Conservation (phyloP, 768 basidiomycete genomes). For the Gautieria morchelliformis region DNA sequence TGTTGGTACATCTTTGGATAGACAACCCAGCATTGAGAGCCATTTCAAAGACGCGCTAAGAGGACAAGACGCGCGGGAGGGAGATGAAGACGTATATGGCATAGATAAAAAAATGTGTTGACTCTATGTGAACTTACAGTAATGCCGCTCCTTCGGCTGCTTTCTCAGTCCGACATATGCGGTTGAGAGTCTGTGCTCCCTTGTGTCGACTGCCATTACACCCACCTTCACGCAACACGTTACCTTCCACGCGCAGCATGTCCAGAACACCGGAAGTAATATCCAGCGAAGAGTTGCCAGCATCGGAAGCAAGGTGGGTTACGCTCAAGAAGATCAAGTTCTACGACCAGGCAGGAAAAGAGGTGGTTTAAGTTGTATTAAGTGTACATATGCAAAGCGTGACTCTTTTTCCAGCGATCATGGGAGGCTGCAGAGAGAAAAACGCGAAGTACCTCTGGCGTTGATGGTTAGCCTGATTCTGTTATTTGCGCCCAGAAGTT, state of each 20-base stretch:
- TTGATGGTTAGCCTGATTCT: slow-evolving; percentile 52
- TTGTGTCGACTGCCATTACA: not conserved
- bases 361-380: slow-evolving; percentile 31
- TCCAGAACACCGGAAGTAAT: slow-evolving; percentile 39
- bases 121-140: too few relatives aligned
- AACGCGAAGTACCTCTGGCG: slow-evolving; percentile 63
- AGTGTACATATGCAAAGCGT: not conserved
- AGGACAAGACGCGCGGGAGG: not conserved
- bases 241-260: not conserved
- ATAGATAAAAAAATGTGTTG: not conserved
- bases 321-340: slow-evolving; percentile 75
- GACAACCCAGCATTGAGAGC: not conserved
- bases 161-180: not conserved
- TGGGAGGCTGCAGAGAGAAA: slow-evolving; percentile 89
- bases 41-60: not conserved
- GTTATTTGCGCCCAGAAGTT: not conserved
- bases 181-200: not conserved
- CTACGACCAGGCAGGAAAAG: slow-evolving; percentile 64
- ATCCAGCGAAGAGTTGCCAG: slow-evolving; percentile 39
- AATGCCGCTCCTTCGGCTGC: not conserved
- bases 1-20: not conserved
- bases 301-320: slow-evolving; percentile 67
- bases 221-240: not conserved
- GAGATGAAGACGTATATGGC: not conserved
- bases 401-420: slow-evolving; percentile 38